Evolutionary conservation across 169 alveolate species (phyloP), one percentile per base, ranked within the genome.

Genomic region (Eimeria necatrix): DNA sequence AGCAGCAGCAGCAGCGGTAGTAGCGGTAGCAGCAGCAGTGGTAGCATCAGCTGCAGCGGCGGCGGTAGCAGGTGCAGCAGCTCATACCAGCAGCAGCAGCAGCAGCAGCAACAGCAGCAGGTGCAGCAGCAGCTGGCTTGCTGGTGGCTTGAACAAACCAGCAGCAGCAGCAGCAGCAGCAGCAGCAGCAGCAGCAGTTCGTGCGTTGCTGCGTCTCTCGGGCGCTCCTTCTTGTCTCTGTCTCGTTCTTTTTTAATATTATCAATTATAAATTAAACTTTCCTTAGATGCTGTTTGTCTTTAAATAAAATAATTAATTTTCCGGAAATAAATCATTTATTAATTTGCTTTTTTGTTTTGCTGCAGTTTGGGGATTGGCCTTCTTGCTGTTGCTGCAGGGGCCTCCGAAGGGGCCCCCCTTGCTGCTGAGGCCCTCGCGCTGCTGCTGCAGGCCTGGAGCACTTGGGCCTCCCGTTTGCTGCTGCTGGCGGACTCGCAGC

Each of bases 371-470:
- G 61, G 87, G 0, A 10, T 76, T 46, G 87, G 87, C 49, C 61
- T 76, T n/a, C 87, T 76, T 0, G 87, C 6, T 7, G 83, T 24
- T 71, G 83, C 83, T 26, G 83, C 83, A 24, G 83, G 83, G 9
- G n/a, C 53, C 48, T n/a, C 87, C 10, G 87, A 22, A 4, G 64
- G 22, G 49, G 87, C 87, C 16, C 64, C 59, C 1, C 64, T 26
- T 14, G 83, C 53, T 14, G 51, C 83, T 14, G 83, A 71, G 48
- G 83, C 83, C 26, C 53, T 71, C 14, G 83, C 83, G 52, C 64
- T 76, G 87, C 64, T 76, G 64, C 56, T 76, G 41, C 87, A 61
- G 22, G 87, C 87, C 9, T 76, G 87, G 87, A 76, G 87, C 26
- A 46, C 61, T 0, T 76, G 87, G 87, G 87, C 49, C 1, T 76